These are phyloP conservation scores for Kwoniella sp. DNA, from an alignment of 768 basidiomycete species.

Conservation along the genomic window DNA sequence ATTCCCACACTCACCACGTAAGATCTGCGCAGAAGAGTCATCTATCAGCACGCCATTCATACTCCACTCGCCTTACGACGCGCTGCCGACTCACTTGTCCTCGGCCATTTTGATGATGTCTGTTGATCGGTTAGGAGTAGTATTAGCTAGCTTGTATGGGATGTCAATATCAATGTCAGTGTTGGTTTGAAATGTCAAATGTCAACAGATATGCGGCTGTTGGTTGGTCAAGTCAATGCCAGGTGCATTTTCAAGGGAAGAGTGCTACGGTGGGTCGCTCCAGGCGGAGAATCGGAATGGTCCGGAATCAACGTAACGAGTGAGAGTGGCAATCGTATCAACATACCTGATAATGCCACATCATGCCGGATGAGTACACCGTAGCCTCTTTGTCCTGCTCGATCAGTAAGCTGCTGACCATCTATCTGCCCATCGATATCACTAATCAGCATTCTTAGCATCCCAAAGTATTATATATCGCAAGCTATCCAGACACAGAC, in stretches of 20 bases:
- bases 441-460: too few species aligned
- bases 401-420: too few species aligned
- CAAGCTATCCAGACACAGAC: background rate
- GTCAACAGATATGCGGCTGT: background rate
- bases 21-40: constrained; percentile 29
- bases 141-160: too few species aligned
- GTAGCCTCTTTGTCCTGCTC: too few species aligned
- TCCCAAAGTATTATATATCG: too few species aligned
- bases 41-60: background rate
- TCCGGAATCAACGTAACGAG: constrained; percentile 3
- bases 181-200: background rate
- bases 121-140: constrained; percentile 2
- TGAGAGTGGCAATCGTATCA: background rate
- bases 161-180: background rate
- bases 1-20: constrained; percentile 46
- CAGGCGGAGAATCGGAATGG: constrained; percentile 7
- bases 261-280: too few species aligned
- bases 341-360: background rate
- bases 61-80: background rate
- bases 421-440: too few species aligned
- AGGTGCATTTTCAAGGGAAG: too few species aligned
- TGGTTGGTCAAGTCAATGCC: background rate
- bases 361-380: too few species aligned
- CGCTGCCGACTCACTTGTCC: constrained; percentile 33
- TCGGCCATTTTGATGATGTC: constrained; percentile 35